Evolutionary conservation across 2,329 filamentous ascomycete species (phyloP), one percentile per base, ranked within the genome.

Genomic region (Didymella lethalis): DNA sequence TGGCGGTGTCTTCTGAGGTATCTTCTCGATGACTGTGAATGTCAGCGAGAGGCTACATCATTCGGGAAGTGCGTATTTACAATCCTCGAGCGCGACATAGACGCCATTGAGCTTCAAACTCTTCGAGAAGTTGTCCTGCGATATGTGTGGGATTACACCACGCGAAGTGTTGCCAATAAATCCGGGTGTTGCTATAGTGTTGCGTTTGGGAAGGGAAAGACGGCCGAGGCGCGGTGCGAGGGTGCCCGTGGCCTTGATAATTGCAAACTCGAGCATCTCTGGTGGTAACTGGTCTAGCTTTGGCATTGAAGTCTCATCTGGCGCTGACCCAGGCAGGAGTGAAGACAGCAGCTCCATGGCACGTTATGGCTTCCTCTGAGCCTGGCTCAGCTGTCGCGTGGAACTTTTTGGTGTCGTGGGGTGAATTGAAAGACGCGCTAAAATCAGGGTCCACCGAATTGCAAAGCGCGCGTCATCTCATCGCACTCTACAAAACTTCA

Each of bases 11-110:
- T 82, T 77, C 43, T 75, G 66, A 31, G 80, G 78, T 57, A 78
- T 79, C 75, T 84, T 87, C 77, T 89, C 88, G 74, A 90, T 81
- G 78, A 89, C 88, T 90, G 77, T 68, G 64, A 61, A 43, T 44
- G 63, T 84, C 73, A 83, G 80, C 72, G 47, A 59, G 54, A 54
- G 50, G 46, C 32, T 34, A 51, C 28, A 54, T 50, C 48, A 55
- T 54, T 29, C n/a, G 8, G 3, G n/a, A 10, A 14, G 25, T 36
- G 23, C 52, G 77, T 36, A 4, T 90, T 78, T 83, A 97, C 95
- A 98, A 77, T 99, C 95, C 82, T 99, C 95, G 28, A 98, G 80
- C 0, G 90, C 91, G 70, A 95, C 82, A 74, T 96, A 96, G 3
- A 91, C 83, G 26, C 90, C 90, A 28, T 82, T 81, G 59, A 96